phyloP scores from a whole-genome alignment of 2,329 filamentous ascomycete species.

The Colletotrichum sp. region DNA sequence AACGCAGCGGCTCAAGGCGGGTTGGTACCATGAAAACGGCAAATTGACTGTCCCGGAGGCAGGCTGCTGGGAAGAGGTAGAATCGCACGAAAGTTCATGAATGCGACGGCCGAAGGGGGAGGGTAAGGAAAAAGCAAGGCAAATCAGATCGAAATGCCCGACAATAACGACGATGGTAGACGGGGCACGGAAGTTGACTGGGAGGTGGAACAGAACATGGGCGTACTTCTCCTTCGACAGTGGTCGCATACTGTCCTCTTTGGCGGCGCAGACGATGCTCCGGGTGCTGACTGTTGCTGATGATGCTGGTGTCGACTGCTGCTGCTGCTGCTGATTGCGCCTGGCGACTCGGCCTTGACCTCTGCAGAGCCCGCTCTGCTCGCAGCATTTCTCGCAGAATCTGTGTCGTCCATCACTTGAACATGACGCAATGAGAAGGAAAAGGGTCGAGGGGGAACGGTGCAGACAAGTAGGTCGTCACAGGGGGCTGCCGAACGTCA shows the following conservation, averaged over 20 bases:
- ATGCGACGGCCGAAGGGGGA: neutral
- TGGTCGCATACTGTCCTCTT: slow-evolving; percentile 51
- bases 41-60: slow-evolving; percentile 20
- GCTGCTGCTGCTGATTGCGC: neutral
- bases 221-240: slow-evolving; percentile 47
- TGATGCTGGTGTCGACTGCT: neutral
- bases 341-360: slow-evolving; percentile 22
- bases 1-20: neutral
- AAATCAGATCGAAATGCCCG: neutral
- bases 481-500: slow-evolving; percentile 8
- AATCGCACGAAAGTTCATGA: slow-evolving; percentile 23
- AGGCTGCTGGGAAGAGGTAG: slow-evolving; percentile 23
- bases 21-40: slow-evolving; percentile 12
- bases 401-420: slow-evolving; percentile 17
- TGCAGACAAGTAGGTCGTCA: slow-evolving; percentile 7
- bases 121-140: neutral
- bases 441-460: neutral
- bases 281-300: slow-evolving; percentile 6
- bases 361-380: slow-evolving; percentile 22
- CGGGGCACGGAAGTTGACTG: neutral
- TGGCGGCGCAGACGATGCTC: slow-evolving; percentile 3
- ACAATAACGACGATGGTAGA: neutral
- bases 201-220: slow-evolving; percentile 12
- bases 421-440: slow-evolving; percentile 15
- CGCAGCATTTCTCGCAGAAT: slow-evolving; percentile 22